phyloP scores from a whole-genome alignment of 176 grass and related monocot genomes.

The Thalia dealbata region DNA sequence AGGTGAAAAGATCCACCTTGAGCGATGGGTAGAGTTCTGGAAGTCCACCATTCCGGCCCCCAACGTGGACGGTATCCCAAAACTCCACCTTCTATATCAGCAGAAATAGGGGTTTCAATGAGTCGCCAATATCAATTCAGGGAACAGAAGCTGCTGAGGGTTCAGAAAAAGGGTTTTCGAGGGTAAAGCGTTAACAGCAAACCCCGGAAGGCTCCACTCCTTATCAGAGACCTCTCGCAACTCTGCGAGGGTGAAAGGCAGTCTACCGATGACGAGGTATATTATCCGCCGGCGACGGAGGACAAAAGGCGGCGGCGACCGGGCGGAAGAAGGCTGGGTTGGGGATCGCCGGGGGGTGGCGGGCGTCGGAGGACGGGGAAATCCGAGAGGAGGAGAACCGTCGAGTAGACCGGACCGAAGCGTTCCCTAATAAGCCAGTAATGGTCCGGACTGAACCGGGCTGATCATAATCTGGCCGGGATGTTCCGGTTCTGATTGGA shows the following conservation, averaged over 20 bases:
- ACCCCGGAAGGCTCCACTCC: neutral
- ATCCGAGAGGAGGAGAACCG: neutral
- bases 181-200: neutral
- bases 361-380: neutral
- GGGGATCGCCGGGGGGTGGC: neutral
- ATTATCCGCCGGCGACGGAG: neutral
- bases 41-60: slow-evolving; percentile 54
- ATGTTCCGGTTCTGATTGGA: no score
- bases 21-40: slow-evolving; percentile 67
- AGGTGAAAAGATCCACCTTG: slow-evolving; percentile 77
- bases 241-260: neutral
- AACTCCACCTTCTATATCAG: neutral
- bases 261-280: neutral
- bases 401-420: no score
- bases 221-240: neutral
- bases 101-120: neutral
- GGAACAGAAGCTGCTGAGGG: neutral
- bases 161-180: neutral
- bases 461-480: no score
- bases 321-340: neutral
- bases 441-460: no score
- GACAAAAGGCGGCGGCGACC: neutral
- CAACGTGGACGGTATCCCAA: neutral
- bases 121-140: neutral
- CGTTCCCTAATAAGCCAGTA: no score